Conservation (phyloP, 2,329 filamentous ascomycete species). For the Alternaria hordeiaustralica region DNA sequence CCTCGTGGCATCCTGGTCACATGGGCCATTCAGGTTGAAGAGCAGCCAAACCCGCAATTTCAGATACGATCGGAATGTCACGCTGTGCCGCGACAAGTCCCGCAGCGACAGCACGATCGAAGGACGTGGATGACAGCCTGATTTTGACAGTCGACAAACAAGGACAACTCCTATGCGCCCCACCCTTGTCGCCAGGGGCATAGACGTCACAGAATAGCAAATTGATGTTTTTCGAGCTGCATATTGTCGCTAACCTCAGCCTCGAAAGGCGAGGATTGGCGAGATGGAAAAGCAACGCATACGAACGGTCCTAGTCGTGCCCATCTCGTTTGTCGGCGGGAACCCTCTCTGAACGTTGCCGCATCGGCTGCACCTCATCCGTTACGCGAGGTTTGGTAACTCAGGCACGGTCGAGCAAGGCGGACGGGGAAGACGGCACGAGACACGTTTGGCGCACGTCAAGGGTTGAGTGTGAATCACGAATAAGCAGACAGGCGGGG, state of each 20-base stretch:
- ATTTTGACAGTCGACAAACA: constrained; percentile 14
- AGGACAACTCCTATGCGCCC: constrained; percentile 5
- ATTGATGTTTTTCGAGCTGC: constrained; percentile 15
- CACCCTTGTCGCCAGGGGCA: constrained; percentile 14
- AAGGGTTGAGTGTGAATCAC: constrained; percentile 16
- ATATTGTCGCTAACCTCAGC: constrained; percentile 15
- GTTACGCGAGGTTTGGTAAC: constrained; percentile 26
- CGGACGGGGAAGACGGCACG: constrained; percentile 41
- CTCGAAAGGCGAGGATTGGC: constrained; percentile 5
- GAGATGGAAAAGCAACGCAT: constrained; percentile 7
- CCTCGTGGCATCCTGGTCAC: constrained; percentile 18
- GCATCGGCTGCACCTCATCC: constrained; percentile 27
- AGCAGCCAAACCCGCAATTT: constrained; percentile 15
- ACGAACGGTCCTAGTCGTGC: background rate
- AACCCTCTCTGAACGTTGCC: constrained; percentile 29
- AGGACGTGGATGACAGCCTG: constrained; percentile 13
- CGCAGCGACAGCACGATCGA: constrained; percentile 14
- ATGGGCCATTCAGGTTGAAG: constrained; percentile 17
- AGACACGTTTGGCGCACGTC: constrained; percentile 25
- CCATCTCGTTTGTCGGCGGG: constrained; percentile 18
- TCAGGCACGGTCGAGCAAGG: constrained; percentile 26
- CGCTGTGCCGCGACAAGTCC: constrained; percentile 16
- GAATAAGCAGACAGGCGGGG: constrained; percentile 31
- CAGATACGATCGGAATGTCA: constrained; percentile 11
- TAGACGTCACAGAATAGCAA: constrained; percentile 16